phyloP scores from a whole-genome alignment of 148 eudicot genomes.

The Selenicereus undatus region DNA sequence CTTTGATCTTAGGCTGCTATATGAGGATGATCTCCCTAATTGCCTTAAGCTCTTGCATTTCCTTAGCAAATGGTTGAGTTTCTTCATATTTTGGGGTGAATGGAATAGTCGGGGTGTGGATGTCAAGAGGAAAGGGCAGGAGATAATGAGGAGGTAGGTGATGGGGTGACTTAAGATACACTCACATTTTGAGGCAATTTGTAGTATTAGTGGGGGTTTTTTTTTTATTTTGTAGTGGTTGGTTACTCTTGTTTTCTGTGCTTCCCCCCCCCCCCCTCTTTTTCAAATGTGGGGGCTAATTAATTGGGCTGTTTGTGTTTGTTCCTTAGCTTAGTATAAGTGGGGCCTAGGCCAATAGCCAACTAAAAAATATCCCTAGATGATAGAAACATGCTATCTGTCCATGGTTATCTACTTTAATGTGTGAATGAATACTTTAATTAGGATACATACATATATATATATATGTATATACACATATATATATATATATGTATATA shows the following conservation, averaged over 20 bases:
- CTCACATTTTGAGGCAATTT: conserved; percentile 17
- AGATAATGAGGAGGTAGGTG: background rate
- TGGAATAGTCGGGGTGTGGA: background rate
- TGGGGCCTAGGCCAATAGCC: conserved; percentile 11
- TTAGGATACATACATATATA: too few relatives aligned
- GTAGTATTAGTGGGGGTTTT: background rate
- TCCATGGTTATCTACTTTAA: conserved; percentile 1
- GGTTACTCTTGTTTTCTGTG: background rate
- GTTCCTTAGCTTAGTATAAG: background rate
- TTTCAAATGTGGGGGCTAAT: conserved; percentile 11
- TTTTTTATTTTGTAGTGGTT: background rate
- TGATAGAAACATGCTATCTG: conserved; percentile 20
- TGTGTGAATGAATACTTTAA: background rate
- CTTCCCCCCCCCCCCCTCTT: too few relatives aligned
- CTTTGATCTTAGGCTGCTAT: conserved; percentile 46
- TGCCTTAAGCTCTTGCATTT: conserved; percentile 74
- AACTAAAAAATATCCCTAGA: conserved; percentile 15
- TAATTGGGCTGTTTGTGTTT: conserved; percentile 17
- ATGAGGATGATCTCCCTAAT: conserved; percentile 45
- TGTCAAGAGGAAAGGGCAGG: background rate
- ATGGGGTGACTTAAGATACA: conserved; percentile 24
- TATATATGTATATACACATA: too few relatives aligned
- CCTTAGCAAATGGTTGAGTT: conserved; percentile 47
- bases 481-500: too few relatives aligned
- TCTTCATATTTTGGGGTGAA: conserved; percentile 41